These are phyloP conservation scores for Fusarium robinianum DNA, from an alignment of 2,329 filamentous ascomycete species.

Conservation along the genomic window DNA sequence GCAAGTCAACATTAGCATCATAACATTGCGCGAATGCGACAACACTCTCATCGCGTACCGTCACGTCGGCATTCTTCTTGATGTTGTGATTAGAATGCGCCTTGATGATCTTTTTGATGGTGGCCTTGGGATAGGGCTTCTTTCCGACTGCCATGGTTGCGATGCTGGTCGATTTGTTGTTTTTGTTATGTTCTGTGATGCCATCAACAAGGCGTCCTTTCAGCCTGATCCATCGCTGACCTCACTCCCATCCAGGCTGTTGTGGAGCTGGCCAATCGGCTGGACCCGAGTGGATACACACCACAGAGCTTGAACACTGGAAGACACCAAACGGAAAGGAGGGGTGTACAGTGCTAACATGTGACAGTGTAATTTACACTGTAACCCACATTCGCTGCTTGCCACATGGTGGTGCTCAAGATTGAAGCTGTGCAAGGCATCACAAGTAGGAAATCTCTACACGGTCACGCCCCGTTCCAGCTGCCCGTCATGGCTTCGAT, in stretches of 20 bases:
- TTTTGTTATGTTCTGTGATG: slow-evolving; percentile 5
- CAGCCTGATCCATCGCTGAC: slow-evolving; percentile 29
- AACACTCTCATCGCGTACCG: slow-evolving; percentile 57
- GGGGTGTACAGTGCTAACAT: slow-evolving; percentile 29
- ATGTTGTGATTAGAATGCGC: slow-evolving; percentile 80
- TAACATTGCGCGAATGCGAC: slow-evolving; percentile 21
- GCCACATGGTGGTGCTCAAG: slow-evolving; percentile 18
- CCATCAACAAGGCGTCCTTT: slow-evolving; percentile 34
- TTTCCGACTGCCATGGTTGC: slow-evolving; percentile 53
- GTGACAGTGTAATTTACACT: slow-evolving; percentile 8
- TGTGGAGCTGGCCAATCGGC: slow-evolving; percentile 31
- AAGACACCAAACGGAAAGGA: slow-evolving; percentile 15
- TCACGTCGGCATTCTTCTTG: slow-evolving; percentile 83
- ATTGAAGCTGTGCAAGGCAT: slow-evolving; percentile 23
- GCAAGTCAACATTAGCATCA: slow-evolving; percentile 32
- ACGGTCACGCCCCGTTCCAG: slow-evolving; percentile 21
- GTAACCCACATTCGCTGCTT: slow-evolving; percentile 33
- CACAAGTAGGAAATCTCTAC: slow-evolving; percentile 20
- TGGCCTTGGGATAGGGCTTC: slow-evolving; percentile 81
- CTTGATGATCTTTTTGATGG: slow-evolving; percentile 87
- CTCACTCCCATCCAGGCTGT: slow-evolving; percentile 20
- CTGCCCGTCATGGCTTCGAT: slow-evolving; percentile 47
- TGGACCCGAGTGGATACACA: slow-evolving; percentile 31
- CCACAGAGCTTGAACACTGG: slow-evolving; percentile 6
- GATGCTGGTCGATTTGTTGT: slow-evolving; percentile 18